Evolutionary conservation across 495 filamentous ascomycete species (phyloP).

Genomic region (Neurospora sp.): DNA sequence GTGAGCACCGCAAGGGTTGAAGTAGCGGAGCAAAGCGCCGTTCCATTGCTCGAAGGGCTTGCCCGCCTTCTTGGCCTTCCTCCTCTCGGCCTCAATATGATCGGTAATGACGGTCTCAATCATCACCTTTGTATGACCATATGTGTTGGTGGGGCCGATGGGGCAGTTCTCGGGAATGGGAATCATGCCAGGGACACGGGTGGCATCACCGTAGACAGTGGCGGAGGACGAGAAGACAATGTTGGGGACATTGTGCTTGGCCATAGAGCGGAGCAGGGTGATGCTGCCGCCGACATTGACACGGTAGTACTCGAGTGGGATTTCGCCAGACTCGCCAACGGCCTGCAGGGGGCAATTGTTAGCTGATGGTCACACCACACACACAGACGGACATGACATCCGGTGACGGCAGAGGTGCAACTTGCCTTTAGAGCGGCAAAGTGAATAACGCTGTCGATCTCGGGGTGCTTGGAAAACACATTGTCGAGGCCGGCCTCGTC

Average conservation of each 20-base stretch:
- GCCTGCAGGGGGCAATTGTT: conserved; percentile 43
- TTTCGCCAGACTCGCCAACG: conserved; percentile 91
- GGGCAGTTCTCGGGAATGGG: conserved; percentile 96
- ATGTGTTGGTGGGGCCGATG: conserved; percentile 92
- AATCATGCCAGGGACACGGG: conserved; percentile 94
- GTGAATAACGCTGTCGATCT: conserved; percentile 96
- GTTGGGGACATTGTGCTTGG: conserved; percentile 79
- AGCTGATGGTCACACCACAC: conserved; percentile 2
- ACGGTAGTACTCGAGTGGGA: conserved; percentile 93
- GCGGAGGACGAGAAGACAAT: conserved; percentile 96
- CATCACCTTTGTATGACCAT: conserved; percentile 87
- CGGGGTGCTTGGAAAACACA: conserved; percentile 80
- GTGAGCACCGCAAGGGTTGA: conserved; percentile 93
- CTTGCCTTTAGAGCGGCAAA: conserved; percentile 93
- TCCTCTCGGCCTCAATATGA: conserved; percentile 77
- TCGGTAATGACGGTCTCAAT: conserved; percentile 90
- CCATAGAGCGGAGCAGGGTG: conserved; percentile 79
- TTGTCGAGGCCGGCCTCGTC: conserved; percentile 72
- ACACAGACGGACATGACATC: background rate
- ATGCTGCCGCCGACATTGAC: conserved; percentile 94
- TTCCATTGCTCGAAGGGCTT: conserved; percentile 79
- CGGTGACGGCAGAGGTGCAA: background rate
- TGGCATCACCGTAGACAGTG: conserved; percentile 97
- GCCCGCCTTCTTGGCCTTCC: conserved; percentile 69
- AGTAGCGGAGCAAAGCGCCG: conserved; percentile 87